Evolutionary conservation across 148 eudicot species (phyloP), one percentile per base, ranked within the genome.

Genomic region (Silene uniflora): DNA sequence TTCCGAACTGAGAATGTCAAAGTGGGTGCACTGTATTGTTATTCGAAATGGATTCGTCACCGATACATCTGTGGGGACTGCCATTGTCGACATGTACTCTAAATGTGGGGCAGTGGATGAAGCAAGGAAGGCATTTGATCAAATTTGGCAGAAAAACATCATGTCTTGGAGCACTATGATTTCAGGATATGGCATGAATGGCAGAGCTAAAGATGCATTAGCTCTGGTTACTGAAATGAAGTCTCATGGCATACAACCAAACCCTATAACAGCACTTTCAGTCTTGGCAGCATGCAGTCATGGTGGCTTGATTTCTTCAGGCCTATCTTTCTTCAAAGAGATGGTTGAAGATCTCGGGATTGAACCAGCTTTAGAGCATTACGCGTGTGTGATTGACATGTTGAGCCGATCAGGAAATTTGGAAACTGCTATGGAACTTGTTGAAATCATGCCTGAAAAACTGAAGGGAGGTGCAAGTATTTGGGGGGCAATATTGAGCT

Each of bases 211-310:
- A 32, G 81, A 87, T 56, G 90, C 98, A 67, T 54, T 93, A 24
- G 44, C 80, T 59, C 73, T 87, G 71, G 69, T 81, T 59, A 64
- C 71, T 6, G 86, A 88, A 73, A 84, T 93, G 92, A 86, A 83
- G 72, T 60, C 12, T 18, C 84, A 79, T 0, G 94, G 94, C 29
- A 19, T 88, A 32, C 81, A 83, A 72, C 98, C 95, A 7, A 93
- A 91, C 73, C 56, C 83, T 46, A 82, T 93, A 16, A 89, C 93
- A 25, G 81, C 83, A 44, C 93, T 93, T 8, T 88, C 97, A 0
- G 84, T 88, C 29, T 80, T 93, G 65, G 87, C 97, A 62, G 90
- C 98, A 8, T 91, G 98, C 80, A 89, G 97, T 84, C 98, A 93
- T 78, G 97, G 97, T 6, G 94, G 97, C 21, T 70, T 93, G 72